Base-by-base conservation (phyloP, 192 early-diverging fungal genomes). In the Entomortierella chlamydospora region DNA sequence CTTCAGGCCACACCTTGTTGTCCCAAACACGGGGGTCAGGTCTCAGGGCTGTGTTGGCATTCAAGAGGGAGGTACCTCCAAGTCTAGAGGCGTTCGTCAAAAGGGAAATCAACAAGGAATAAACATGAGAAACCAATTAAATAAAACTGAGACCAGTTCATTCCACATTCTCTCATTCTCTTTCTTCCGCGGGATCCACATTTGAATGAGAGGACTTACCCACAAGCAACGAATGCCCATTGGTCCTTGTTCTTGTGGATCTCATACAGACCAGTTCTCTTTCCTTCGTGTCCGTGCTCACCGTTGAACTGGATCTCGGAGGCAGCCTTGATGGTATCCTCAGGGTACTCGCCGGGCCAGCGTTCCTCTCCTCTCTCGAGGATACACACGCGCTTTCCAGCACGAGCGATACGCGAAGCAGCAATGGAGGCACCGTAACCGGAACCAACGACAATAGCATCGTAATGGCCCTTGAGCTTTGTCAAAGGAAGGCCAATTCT, bases 311-410 rank as follows among this genome's bases (percentile, higher is more conserved):
- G 84, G 42, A 81, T 58, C 37, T 85, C 84, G 30, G 68, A 67
- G 4, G 78, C 47, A n/a, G 59, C 57, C 17, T 81, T 68, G n/a
- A 54, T 30, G 0, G 66, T 55, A 10, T 83, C 60, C 61, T 73
- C 57, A 30, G 84, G 84, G 57, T 67, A 85, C 42, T 85, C 84
- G 11, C 84, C 84, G 15, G 84, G 84, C 84, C 84, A 85, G 25
- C 76, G 74, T 69, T 85, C 84, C 55, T 83, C 58, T 4, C 84
- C 84, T 34, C 67, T 61, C 57, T 85, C 84, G 39, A 85, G 73
- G 20, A 85, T 65, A 23, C 74, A 76, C 18, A 85, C 84, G 15
- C 71, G 62, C 64, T 83, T 79, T 11, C 81, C 81, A 28, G 82
- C 77, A 59, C 84, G 70, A 17, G 84, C 49, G 51, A 85, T 72